Evolutionary conservation across 306 rosid species (phyloP), one percentile per base, ranked within the genome.

Genomic region (Crataegus laevigata): DNA sequence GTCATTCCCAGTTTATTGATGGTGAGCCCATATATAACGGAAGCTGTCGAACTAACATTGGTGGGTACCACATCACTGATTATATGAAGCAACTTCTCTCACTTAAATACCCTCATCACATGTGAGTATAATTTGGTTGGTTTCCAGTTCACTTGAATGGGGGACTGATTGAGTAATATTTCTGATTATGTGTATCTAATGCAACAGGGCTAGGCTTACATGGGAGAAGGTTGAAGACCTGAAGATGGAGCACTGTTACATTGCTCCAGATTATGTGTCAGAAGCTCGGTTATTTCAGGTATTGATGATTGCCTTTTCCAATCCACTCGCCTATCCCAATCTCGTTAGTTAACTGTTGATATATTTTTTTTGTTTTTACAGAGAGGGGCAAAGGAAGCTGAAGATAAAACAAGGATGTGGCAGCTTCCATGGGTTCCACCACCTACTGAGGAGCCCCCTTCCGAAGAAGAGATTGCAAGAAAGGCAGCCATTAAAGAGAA

Each of bases 401-500:
- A 87, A 83, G 93, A 89, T 68, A 92, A 88, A 89, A 90, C 91
- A 72, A 92, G 96, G 88, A 81, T 79, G 38, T 94, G 99, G 97
- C 99, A 94, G 85, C 96, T 92, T 68, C 99, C 97, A 40, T 94
- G 99, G 97, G 83, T 89, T 79, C 97, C 97, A 14, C 99, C 96
- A 40, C 99, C 99, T 26, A 82, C 54, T 59, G 97, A 92, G 89
- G 97, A 84, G 83, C 96, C 89, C 72, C 99, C 99, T 83, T 94
- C 97, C 10, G 97, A 89, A 80, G 99, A 92, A 84, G 96, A 92
- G 88, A 82, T 94, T 77, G 99, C 99, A 50, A 88, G 97, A 90
- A 94, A 94, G 93, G 99, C 96, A 67, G 97, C 99, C 72, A 90
- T 89, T 72, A 91, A 77, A 81, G 97, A 94, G 87, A 94, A 78